phyloP scores from a whole-genome alignment of 768 basidiomycete genomes.

The Rhizopogon vulgaris region DNA sequence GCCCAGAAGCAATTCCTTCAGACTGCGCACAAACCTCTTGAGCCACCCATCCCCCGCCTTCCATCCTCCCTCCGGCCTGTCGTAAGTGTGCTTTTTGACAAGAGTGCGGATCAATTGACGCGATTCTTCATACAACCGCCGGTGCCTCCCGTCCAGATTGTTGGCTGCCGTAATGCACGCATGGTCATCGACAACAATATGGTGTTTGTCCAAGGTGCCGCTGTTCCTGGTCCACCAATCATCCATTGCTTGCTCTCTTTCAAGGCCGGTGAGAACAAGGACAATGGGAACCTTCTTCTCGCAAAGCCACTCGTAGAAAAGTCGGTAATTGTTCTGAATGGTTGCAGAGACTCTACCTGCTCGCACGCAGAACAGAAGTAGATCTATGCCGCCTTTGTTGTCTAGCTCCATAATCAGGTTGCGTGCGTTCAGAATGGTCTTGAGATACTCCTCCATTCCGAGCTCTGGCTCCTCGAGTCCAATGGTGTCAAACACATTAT shows the following conservation, averaged over 20 bases:
- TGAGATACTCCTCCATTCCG: conserved; percentile 17
- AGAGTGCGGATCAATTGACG: not conserved
- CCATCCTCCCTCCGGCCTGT: not conserved
- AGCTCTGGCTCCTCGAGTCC: conserved; percentile 25
- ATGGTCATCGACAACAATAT: conserved; percentile 21
- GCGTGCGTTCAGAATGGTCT: conserved; percentile 25
- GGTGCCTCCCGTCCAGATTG: conserved; percentile 4
- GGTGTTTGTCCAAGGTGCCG: conserved; percentile 14
- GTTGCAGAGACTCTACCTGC: conserved; percentile 25
- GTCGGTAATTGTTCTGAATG: conserved; percentile 24
- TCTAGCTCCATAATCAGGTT: conserved; percentile 29
- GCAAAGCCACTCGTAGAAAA: conserved; percentile 37
- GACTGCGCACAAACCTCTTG: conserved; percentile 5
- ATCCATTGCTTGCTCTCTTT: conserved; percentile 14
- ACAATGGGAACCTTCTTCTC: conserved; percentile 25
- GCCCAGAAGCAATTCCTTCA: conserved; percentile 13
- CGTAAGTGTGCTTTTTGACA: not conserved
- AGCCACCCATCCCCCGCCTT: conserved; percentile 13
- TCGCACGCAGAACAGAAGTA: conserved; percentile 29
- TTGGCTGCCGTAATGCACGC: conserved; percentile 28
- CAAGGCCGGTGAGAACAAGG: conserved; percentile 27
- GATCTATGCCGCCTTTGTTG: conserved; percentile 24
- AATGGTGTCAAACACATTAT: conserved; percentile 28
- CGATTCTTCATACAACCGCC: not conserved
- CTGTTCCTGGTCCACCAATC: conserved; percentile 15